Conservation (phyloP, 768 basidiomycete genomes). For the Serendipita indica region DNA sequence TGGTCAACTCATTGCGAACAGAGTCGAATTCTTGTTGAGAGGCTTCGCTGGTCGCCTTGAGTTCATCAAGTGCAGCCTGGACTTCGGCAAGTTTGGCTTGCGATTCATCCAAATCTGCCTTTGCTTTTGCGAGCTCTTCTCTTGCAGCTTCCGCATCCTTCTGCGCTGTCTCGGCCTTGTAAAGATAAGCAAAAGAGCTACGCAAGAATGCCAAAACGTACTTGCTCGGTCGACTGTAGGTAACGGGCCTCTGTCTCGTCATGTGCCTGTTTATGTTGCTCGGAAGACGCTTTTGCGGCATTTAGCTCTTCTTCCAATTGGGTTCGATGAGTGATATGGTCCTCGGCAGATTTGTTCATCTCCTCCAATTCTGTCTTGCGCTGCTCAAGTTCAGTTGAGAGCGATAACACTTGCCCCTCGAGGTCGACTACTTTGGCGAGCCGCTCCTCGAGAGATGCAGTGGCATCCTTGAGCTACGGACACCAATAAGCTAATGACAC, state of each 20-base stretch:
- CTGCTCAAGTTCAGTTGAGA: constrained; percentile 14
- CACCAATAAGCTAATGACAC: neutral
- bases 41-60: constrained; percentile 36
- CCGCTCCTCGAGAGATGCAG: constrained; percentile 27
- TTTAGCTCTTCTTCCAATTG: neutral
- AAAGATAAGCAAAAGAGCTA: neutral
- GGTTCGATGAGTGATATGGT: neutral
- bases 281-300: neutral
- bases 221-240: neutral
- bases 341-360: constrained; percentile 35
- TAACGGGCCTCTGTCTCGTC: neutral
- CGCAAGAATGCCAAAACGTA: neutral
- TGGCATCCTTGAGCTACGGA: neutral
- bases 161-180: constrained; percentile 24
- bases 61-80: constrained; percentile 42
- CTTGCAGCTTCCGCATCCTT: constrained; percentile 31
- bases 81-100: constrained; percentile 52
- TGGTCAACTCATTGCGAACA: constrained; percentile 29
- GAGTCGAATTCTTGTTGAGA: constrained; percentile 37
- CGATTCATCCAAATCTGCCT: constrained; percentile 39
- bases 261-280: constrained; percentile 5
- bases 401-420: constrained; percentile 12
- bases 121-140: constrained; percentile 48
- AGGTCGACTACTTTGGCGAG: neutral
- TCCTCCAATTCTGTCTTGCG: constrained; percentile 29